Conservation (phyloP, 129 eudicot species). For the Smallanthus sonchifolius region DNA sequence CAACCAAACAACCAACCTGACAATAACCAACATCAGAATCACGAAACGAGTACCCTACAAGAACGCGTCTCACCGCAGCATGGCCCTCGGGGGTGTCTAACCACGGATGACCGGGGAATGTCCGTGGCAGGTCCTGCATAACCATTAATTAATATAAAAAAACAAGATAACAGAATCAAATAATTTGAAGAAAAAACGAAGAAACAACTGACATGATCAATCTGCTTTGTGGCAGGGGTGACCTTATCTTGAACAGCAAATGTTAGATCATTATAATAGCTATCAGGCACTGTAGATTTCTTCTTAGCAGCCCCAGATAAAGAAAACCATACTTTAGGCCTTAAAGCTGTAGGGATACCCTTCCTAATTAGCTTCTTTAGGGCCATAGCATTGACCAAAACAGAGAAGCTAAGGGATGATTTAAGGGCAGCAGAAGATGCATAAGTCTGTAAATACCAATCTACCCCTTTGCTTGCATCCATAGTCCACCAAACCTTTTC, state of each 20-base stretch:
- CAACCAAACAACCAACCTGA: slow-evolving; percentile 83
- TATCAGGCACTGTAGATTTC: slow-evolving; percentile 89
- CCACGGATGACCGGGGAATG: slow-evolving; percentile 99
- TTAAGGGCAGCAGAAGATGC: slow-evolving; percentile 39
- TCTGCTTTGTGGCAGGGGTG: slow-evolving; percentile 88
- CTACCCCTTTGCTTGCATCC: slow-evolving; percentile 76
- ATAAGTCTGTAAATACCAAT: slow-evolving; percentile 75
- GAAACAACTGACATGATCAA: slow-evolving; percentile 74
- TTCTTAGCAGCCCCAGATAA: slow-evolving; percentile 96
- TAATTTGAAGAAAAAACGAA: neutral
- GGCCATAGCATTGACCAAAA: slow-evolving; percentile 65
- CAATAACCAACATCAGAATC: slow-evolving; percentile 97
- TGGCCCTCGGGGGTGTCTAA: slow-evolving; percentile 84
- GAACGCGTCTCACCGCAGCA: too few relatives aligned
- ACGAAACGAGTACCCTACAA: slow-evolving; percentile 93
- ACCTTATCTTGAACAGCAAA: slow-evolving; percentile 70
- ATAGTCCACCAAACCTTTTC: slow-evolving; percentile 92
- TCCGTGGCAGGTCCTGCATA: slow-evolving; percentile 76
- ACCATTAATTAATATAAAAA: neutral
- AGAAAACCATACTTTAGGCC: slow-evolving; percentile 89
- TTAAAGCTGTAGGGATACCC: slow-evolving; percentile 75
- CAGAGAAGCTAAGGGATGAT: slow-evolving; percentile 59
- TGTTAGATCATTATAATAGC: slow-evolving; percentile 75
- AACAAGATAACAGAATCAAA: neutral
- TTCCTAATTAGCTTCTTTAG: slow-evolving; percentile 74